A percentile compares a stretch with the other conserved stretches of the same genome.
These are phyloP conservation scores for Nicotiana rustica DNA, from an alignment of 305 asterid species.

Conservation along the genomic window DNA sequence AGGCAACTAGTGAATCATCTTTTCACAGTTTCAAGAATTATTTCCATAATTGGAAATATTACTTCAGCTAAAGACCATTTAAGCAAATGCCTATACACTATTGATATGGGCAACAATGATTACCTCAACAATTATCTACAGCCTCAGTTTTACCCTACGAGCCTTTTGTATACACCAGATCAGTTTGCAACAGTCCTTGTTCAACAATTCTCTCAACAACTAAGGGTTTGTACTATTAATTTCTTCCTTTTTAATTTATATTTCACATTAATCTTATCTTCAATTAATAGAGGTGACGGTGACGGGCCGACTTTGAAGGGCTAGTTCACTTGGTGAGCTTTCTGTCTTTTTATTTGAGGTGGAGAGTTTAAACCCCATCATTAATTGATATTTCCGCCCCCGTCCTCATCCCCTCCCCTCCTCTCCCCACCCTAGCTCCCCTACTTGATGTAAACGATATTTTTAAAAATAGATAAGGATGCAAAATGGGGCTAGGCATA, in stretches of 20 bases:
- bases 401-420: too few species aligned
- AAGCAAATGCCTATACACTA: slow-evolving; percentile 51
- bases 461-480: too few species aligned
- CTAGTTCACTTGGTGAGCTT: too few species aligned
- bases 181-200: slow-evolving; percentile 48
- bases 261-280: not conserved
- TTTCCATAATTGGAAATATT: not conserved
- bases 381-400: too few species aligned
- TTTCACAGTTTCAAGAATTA: slow-evolving; percentile 14
- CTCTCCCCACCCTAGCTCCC: too few species aligned
- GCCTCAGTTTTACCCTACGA: slow-evolving; percentile 36
- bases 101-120: slow-evolving; percentile 62
- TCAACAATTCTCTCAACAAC: slow-evolving; percentile 42
- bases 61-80: slow-evolving; percentile 34
- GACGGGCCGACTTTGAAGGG: too few species aligned
- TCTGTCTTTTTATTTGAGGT: too few species aligned
- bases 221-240: slow-evolving; percentile 44
- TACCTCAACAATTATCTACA: slow-evolving; percentile 65
- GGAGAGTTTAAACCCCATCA: too few species aligned
- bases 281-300: too few species aligned
- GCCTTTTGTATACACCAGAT: slow-evolving; percentile 37
- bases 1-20: slow-evolving; percentile 50
- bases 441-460: too few species aligned
- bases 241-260: not conserved
- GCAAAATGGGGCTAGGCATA: too few species aligned